Conservation (phyloP, 306 rosid genomes). For the Glycyrrhiza uralensis region DNA sequence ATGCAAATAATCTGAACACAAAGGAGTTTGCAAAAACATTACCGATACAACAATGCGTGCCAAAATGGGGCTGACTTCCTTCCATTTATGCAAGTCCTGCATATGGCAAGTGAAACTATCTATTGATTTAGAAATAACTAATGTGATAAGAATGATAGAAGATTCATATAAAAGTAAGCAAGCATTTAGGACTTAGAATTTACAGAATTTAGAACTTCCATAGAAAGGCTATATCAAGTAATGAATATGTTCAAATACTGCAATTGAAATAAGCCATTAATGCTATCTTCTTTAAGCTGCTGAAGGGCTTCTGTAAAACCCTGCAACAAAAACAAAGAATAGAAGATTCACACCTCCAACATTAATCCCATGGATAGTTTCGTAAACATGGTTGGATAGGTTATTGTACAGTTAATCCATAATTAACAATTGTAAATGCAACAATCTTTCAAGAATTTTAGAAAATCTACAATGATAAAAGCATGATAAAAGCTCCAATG, state of each 20-base stretch:
- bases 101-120: neutral
- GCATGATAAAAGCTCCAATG: too few species aligned
- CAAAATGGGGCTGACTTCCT: conserved; percentile 49
- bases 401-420: too few species aligned
- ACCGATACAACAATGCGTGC: conserved; percentile 74
- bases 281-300: conserved; percentile 48
- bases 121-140: neutral
- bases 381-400: too few species aligned
- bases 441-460: too few species aligned
- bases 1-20: too few species aligned
- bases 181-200: conserved; percentile 5
- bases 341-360: too few species aligned
- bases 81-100: conserved; percentile 59
- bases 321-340: too few species aligned
- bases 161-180: conserved; percentile 33
- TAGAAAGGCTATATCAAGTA: too few species aligned
- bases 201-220: too few species aligned
- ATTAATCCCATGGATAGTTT: too few species aligned
- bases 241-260: conserved; percentile 66
- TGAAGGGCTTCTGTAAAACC: conserved; percentile 65
- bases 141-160: conserved; percentile 41
- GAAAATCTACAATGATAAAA: too few species aligned
- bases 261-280: conserved; percentile 59
- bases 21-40: conserved; percentile 1
- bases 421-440: too few species aligned